Base-by-base conservation (phyloP, 129 eudicot species). In the Ambrosia trifida region DNA sequence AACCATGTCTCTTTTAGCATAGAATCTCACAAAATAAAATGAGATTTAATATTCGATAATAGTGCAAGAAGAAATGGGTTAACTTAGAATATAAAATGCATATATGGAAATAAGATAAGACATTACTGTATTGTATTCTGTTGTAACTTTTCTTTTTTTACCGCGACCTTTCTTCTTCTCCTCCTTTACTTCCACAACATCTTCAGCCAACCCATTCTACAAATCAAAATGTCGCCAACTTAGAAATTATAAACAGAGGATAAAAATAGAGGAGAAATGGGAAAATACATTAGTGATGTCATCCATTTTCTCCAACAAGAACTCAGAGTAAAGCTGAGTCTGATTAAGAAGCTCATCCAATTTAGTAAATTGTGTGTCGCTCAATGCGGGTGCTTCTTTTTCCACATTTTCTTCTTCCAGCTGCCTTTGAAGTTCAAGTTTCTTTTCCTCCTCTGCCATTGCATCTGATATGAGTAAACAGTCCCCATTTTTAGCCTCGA, bases 231-330 rank as follows among this genome's bases (percentile, higher is more conserved):
- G 69, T 78, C 51, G 77, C 4, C 58, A 77, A 61, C 47, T 60
- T 58, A 13, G 1, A 60, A 68, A 54, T 41, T 67, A 47, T 31
- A 11, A 72, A 30, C 57, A 24, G 7, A 45, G 5, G 57, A 0
- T 7, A 51, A 20, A 65, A 28, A 4, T 16, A 45, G 51, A 58
- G 11, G 62, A 24, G 12, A 58, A 20, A 51, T 7, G 11, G 4
- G 1, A 58, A 50, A 44, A 67, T 77, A 90, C 97, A 53, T 56
- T 66, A 7, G 97, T 87, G 35, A 95, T 95, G 76, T 88, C 89
- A 38, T 95, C 97, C 97, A 95, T 95, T 80, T 95, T 95, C 72
- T 95, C 99, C 77, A 95, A 79, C 65, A 95, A 69, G 72, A 95
- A 95, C 83, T 95, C 96, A 0, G 99, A 82, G 73, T 88, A 95